Conservation (phyloP, 352 stramenopile genomes). For the Phytophthora pluvialis region DNA sequence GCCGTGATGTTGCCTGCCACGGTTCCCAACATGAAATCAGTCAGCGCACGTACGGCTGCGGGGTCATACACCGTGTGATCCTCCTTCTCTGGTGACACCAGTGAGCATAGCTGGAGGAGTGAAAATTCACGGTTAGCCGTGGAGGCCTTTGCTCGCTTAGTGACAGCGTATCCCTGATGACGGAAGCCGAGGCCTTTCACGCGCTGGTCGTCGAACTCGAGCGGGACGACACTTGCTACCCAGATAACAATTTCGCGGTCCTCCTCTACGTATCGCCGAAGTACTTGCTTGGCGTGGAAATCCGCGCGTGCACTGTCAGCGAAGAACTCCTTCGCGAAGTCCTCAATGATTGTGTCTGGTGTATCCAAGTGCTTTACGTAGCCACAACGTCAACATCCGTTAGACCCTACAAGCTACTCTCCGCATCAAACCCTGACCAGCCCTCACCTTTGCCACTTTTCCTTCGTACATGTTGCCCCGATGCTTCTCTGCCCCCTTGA, state of each 20-base stretch:
- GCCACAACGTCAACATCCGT: conserved; percentile 17
- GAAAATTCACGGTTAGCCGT: conserved; percentile 42
- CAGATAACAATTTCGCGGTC: conserved; percentile 55
- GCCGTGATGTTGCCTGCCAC: conserved; percentile 53
- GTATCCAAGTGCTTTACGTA: conserved; percentile 46
- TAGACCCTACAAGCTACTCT: neutral
- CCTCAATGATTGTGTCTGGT: conserved; percentile 49
- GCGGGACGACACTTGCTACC: conserved; percentile 45
- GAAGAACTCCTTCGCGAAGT: conserved; percentile 46
- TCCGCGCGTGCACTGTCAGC: conserved; percentile 47
- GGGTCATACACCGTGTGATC: conserved; percentile 45
- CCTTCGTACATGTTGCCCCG: conserved; percentile 49
- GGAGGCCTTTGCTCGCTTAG: conserved; percentile 45
- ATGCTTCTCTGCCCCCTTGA: conserved; percentile 51
- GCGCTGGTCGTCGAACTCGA: conserved; percentile 50
- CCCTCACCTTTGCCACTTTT: conserved; percentile 44
- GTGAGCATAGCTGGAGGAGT: conserved; percentile 47
- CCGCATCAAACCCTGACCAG: neutral
- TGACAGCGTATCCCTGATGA: conserved; percentile 53
- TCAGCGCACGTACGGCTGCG: conserved; percentile 52
- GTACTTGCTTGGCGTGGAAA: conserved; percentile 46
- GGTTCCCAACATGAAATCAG: conserved; percentile 62
- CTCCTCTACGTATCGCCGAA: conserved; percentile 46
- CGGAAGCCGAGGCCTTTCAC: conserved; percentile 49
- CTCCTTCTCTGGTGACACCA: conserved; percentile 51